Percentiles rank a stretch among this genome's conserved stretches.
These are phyloP conservation scores for Apophysomyces trapeziformis DNA, from an alignment of 371 early-diverging fungal species.

Conservation along the genomic window DNA sequence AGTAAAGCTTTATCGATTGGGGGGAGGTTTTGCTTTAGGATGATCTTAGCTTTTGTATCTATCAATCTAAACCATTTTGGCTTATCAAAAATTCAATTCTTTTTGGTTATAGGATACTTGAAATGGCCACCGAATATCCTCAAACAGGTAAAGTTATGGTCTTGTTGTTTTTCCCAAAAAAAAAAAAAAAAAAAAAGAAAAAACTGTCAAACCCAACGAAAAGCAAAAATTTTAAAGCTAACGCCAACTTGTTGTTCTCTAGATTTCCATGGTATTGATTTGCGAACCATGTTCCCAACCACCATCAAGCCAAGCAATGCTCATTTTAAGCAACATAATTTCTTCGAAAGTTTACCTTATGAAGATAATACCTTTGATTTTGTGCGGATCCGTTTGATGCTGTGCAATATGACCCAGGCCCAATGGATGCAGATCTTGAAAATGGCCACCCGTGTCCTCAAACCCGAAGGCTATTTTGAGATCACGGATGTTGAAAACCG, in stretches of 20 bases:
- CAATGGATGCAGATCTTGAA: conserved; percentile 31
- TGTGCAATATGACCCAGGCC: conserved; percentile 41
- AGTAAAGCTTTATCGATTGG: too few relatives aligned
- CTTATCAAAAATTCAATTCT: conserved; percentile 10
- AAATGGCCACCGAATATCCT: conserved; percentile 24
- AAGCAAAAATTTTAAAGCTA: too few relatives aligned
- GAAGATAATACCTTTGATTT: conserved; percentile 58
- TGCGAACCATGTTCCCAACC: conserved; percentile 57
- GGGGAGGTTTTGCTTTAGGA: too few relatives aligned
- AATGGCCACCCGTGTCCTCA: conserved; percentile 54
- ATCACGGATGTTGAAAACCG: conserved; percentile 56
- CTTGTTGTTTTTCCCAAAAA: neutral
- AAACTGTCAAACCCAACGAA: neutral
- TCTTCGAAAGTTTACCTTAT: conserved; percentile 55
- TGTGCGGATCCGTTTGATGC: conserved; percentile 55
- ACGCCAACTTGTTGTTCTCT: neutral
- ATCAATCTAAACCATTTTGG: conserved; percentile 2
- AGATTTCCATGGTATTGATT: conserved; percentile 61
- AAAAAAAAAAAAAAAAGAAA: too few relatives aligned
- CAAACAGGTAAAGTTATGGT: conserved; percentile 17
- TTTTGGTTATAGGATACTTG: conserved; percentile 19
- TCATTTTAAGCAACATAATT: conserved; percentile 54
- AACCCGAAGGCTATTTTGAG: conserved; percentile 57
- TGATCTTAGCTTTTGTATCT: neutral
- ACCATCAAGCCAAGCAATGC: conserved; percentile 60